Percentiles rank a stretch among this genome's conserved stretches.
Conservation (phyloP, 192 early-diverging fungal species). For the Coemansia sp. region DNA sequence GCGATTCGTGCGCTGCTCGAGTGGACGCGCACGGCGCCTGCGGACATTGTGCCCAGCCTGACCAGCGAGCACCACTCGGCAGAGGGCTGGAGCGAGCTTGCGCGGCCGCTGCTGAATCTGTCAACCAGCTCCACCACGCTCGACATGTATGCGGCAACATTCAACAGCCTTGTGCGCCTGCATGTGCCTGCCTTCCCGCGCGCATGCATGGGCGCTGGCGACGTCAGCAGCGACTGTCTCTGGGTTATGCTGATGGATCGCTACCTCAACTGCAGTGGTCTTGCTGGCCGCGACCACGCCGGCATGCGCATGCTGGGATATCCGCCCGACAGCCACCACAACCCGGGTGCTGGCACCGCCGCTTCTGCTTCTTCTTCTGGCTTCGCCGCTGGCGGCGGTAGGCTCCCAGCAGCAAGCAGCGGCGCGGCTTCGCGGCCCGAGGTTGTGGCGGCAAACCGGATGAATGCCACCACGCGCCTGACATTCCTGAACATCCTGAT, state of each 20-base stretch:
- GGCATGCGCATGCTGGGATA: conserved; percentile 4
- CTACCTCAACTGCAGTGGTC: conserved; percentile 52
- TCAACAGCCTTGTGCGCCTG: conserved; percentile 47
- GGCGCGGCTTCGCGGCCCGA: conserved; percentile 30
- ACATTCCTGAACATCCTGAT: conserved; percentile 52
- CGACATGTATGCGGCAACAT: conserved; percentile 51
- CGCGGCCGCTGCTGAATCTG: conserved; percentile 45
- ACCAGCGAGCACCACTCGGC: conserved; percentile 35
- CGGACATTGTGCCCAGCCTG: conserved; percentile 49
- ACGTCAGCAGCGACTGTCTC: conserved; percentile 34
- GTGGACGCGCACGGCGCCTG: conserved; percentile 44
- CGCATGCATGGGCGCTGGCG: conserved; percentile 48
- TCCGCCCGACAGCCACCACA: conserved; percentile 6
- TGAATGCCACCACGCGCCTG: conserved; percentile 53
- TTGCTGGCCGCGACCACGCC: conserved; percentile 25
- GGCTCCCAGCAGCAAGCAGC: background rate
- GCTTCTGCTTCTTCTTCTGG: too few relatives aligned
- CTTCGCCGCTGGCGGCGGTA: background rate
- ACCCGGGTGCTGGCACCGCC: background rate
- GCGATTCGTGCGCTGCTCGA: conserved; percentile 53
- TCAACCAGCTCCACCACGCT: conserved; percentile 54
- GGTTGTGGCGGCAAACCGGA: conserved; percentile 48
- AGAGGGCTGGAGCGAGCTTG: conserved; percentile 48
- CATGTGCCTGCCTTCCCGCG: conserved; percentile 44
- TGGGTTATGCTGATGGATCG: conserved; percentile 56